Evolutionary conservation across 169 alveolate genomes (phyloP), one percentile per base, ranked within the genome.

Genomic region (Plasmodium blacklocki): DNA sequence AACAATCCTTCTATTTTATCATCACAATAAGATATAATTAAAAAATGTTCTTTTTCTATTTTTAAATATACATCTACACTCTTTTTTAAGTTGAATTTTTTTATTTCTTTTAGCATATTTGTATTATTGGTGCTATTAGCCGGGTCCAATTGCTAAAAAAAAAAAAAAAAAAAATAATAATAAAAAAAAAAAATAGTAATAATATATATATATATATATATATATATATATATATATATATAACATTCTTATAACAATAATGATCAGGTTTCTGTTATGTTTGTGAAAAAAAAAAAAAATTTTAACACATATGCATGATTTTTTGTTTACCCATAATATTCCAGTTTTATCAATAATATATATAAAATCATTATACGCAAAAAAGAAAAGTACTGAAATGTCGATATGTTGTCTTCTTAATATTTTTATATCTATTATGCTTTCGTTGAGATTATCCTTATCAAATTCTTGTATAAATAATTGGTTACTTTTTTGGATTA

Each of bases 271-370:
- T 32, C 2, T 32, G 45, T 32, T 4, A 32, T 5, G 1, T 0
- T 32, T 32, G 45, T 32, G 8, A 52, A 52, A 52, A 52, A 52
- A 52, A 52, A 52, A 52, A 52, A 8, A 56, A n/a, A 56, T n/a
- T 14, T 15, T 54, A 15, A 39, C 8, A 54, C 32, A 56, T 73
- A 73, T 1, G 29, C 21, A 9, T 49, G 50, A 1, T 1, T 49
- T n/a, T 15, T 29, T 58, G 5, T 39, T 76, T 23, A 80, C 90
- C 90, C 59, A 39, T 80, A 80, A 15, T 59, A 15, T 47, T 26
- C 83, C 85, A 68, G 9, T 54, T 68, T 73, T 71, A 2, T 80
- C 90, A 43, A 80, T 52, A 80, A 80, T 21, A 50, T 80, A 68
- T 26, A 80, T 67, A 58, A 14, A 45, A 49, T 49, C 83, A 47